These are phyloP conservation scores for Desmodesmus armatus DNA, from an alignment of 139 green algal genomes.

Conservation along the genomic window DNA sequence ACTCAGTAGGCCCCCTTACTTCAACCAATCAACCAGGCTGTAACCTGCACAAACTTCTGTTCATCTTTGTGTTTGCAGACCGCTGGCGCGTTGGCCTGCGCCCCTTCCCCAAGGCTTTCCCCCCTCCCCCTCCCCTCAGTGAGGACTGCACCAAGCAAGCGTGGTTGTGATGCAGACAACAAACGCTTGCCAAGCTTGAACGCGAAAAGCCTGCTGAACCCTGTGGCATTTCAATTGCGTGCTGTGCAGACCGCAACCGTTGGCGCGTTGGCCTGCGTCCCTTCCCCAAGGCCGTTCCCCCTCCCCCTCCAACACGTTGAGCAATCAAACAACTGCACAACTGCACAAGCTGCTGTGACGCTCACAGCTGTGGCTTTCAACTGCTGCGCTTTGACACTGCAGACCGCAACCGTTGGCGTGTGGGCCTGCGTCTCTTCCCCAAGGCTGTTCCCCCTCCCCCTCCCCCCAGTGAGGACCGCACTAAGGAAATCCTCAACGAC, in stretches of 20 bases:
- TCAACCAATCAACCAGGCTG: too few relatives aligned
- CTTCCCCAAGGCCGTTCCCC: not conserved
- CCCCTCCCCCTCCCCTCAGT: slow-evolving; percentile 72
- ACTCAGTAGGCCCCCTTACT: too few relatives aligned
- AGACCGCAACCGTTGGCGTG: slow-evolving; percentile 73
- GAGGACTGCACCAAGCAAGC: slow-evolving; percentile 72
- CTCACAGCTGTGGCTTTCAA: not conserved
- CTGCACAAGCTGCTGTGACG: not conserved
- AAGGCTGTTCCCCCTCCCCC: slow-evolving; percentile 71
- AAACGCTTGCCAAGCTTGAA: too few relatives aligned
- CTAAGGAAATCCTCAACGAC: slow-evolving; percentile 72
- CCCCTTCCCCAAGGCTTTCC: slow-evolving; percentile 49
- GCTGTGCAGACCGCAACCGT: not conserved
- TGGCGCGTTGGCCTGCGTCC: not conserved
- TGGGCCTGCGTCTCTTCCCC: slow-evolving; percentile 79
- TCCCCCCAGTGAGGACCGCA: slow-evolving; percentile 72
- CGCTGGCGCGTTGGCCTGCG: not conserved
- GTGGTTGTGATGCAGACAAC: too few relatives aligned
- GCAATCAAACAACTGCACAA: not conserved
- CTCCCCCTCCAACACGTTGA: too few relatives aligned
- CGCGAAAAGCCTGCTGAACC: too few relatives aligned
- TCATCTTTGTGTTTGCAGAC: too few relatives aligned
- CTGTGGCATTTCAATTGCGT: too few relatives aligned
- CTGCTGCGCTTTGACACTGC: not conserved
- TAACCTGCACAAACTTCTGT: too few relatives aligned